These are phyloP conservation scores for Edaphochlamys debaryana DNA, from an alignment of 139 green algal genomes.

Conservation along the genomic window DNA sequence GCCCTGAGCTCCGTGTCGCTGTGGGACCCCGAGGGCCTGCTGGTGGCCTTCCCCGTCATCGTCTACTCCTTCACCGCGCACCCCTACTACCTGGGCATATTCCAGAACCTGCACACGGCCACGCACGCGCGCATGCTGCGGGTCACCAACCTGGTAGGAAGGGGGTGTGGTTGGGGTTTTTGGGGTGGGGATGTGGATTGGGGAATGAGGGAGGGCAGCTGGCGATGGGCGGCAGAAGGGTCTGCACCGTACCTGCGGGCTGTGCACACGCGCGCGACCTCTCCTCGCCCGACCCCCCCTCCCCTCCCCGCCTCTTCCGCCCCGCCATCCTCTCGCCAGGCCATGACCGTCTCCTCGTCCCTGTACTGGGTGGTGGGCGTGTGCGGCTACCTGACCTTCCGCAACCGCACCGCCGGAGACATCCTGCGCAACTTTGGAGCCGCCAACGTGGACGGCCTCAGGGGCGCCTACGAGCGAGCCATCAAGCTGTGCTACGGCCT, in stretches of 20 bases:
- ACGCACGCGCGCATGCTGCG: slow-evolving; percentile 65
- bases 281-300: no score
- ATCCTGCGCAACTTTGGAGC: slow-evolving; percentile 85
- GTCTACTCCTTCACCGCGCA: slow-evolving; percentile 86
- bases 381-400: slow-evolving; percentile 79
- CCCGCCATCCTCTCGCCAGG: no score
- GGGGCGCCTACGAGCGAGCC: slow-evolving; percentile 73
- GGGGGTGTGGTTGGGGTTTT: no score
- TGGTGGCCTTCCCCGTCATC: slow-evolving; percentile 85
- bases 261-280: no score
- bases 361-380: slow-evolving; percentile 83
- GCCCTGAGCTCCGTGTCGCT: slow-evolving; percentile 10
- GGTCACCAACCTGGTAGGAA: slow-evolving; percentile 57
- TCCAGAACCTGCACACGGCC: slow-evolving; percentile 48
- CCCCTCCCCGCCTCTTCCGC: no score
- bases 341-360: slow-evolving; percentile 1
- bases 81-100: slow-evolving; percentile 80
- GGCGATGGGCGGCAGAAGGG: no score
- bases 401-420: slow-evolving; percentile 69
- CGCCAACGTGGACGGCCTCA: slow-evolving; percentile 47
- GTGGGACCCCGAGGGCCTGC: slow-evolving; percentile 64
- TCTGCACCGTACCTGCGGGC: no score
- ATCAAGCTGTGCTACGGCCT: slow-evolving; percentile 85
- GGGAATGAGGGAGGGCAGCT: no score
- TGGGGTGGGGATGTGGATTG: no score